phyloP scores from a whole-genome alignment of 257 asterid genomes.

The Plantago ovata region DNA sequence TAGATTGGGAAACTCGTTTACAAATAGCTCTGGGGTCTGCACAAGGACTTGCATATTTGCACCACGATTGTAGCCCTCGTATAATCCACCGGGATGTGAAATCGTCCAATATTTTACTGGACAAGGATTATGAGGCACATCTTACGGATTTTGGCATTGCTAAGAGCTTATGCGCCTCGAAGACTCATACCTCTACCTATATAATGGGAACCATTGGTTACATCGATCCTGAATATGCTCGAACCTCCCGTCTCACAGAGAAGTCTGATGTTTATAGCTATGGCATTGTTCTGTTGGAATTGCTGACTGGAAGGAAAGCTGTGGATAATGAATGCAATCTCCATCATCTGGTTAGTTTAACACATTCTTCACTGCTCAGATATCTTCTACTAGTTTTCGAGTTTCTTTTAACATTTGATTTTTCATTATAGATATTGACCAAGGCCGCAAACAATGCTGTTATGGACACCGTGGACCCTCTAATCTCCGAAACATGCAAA shows the following conservation, averaged over 20 bases:
- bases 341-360: constrained; percentile 60
- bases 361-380: not conserved
- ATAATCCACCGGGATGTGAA: constrained; percentile 88
- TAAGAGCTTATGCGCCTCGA: constrained; percentile 67
- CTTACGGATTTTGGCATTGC: constrained; percentile 95
- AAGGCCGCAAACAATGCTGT: constrained; percentile 82
- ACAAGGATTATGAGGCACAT: constrained; percentile 71
- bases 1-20: constrained; percentile 76
- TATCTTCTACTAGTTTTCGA: not conserved
- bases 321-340: constrained; percentile 89
- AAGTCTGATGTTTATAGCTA: constrained; percentile 91
- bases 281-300: constrained; percentile 76
- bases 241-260: constrained; percentile 88
- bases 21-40: constrained; percentile 77
- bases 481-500: constrained; percentile 65
- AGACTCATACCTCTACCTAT: constrained; percentile 76
- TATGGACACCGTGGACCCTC: constrained; percentile 85
- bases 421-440: constrained; percentile 45
- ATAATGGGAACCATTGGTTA: constrained; percentile 95
- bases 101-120: constrained; percentile 80
- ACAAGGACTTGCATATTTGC: constrained; percentile 87
- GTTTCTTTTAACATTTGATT: not conserved
- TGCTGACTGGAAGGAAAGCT: constrained; percentile 84
- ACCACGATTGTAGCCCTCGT: constrained; percentile 88
- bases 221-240: constrained; percentile 96